Evolutionary conservation across 2,329 filamentous ascomycete genomes (phyloP), one percentile per base, ranked within the genome.

Genomic region (Neospermospora avenae): DNA sequence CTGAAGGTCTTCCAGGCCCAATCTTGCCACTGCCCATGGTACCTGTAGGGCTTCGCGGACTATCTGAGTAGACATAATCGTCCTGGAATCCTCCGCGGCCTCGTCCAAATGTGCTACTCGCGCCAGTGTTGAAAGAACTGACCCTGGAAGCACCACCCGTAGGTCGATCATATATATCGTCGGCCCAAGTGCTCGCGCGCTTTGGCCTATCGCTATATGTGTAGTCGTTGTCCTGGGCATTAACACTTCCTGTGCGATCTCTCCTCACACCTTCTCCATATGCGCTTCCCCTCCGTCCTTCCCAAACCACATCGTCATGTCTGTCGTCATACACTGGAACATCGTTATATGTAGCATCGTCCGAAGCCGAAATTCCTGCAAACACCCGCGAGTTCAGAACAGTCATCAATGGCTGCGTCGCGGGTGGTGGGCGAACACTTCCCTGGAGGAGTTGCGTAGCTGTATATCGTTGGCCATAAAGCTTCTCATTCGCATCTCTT

Each of bases 401-500:
- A 65, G 81, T 83, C 83, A 96, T 89, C 54, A 99, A 83, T 13
- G 93, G 90, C 46, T 90, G 89, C 2, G 95, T 91, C 60, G 90
- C 88, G 0, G 89, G 85, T 1, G 95, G 93, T 0, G 92, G 85
- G 44, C 86, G 83, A 41, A 98, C 84, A 35, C 83, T 81, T 35
- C 95, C 95, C 59, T 84, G 85, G 39, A 99, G 84, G 46, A 99
- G 84, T 73, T 96, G 89, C 64, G 82, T 80, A 14, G 95, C 95
- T 8, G 90, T 92, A 74, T 90, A 84, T 63, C 89, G 85, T 60
- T 88, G 85, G 63, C 91, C 90, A 75, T 99, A 99, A 63, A 99
- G 83, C 77, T 96, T 96, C 77, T 96, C 90, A 73, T 99, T 99
- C 68, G 95, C 95, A 76, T 99, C 95, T 77, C 92, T 89, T 65